phyloP scores from a whole-genome alignment of 108 stramenopile genomes.

The Aurantiochytrium sp. region DNA sequence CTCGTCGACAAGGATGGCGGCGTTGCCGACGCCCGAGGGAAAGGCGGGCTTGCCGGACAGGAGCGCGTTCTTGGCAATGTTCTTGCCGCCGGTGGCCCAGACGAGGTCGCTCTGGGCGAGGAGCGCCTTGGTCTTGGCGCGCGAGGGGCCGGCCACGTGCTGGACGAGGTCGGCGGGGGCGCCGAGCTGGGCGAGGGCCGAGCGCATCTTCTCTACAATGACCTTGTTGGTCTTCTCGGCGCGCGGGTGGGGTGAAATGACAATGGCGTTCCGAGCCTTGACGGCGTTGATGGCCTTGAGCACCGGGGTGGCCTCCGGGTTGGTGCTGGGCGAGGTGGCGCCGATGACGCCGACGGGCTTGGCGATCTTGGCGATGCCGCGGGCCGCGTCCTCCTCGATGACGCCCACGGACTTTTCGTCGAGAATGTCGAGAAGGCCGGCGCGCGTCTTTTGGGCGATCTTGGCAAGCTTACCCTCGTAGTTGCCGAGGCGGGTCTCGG shows the following conservation, averaged over 20 bases:
- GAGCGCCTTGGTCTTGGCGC: not conserved
- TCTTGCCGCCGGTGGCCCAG: slow-evolving; percentile 26
- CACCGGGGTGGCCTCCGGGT: slow-evolving; percentile 27
- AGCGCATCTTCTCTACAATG: slow-evolving; percentile 25
- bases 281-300: slow-evolving; percentile 23
- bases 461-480: slow-evolving; percentile 22
- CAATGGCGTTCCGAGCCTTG: slow-evolving; percentile 12
- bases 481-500: slow-evolving; percentile 6
- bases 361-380: not conserved
- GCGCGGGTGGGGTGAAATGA: slow-evolving; percentile 26
- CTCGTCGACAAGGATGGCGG: slow-evolving; percentile 14
- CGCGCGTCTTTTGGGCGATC: not conserved
- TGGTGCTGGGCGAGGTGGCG: not conserved
- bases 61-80: slow-evolving; percentile 8
- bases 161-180: not conserved
- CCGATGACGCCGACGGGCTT: slow-evolving; percentile 16
- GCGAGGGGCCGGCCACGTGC: not conserved
- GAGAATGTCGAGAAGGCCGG: slow-evolving; percentile 7
- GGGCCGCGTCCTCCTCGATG: not conserved
- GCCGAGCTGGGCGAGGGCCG: not conserved
- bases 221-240: not conserved
- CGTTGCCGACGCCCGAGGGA: slow-evolving; percentile 9
- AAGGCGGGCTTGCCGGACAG: slow-evolving; percentile 14
- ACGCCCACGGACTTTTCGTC: slow-evolving; percentile 6
- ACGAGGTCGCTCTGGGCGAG: not conserved